Evolutionary conservation across 768 basidiomycete genomes (phyloP), one percentile per base, ranked within the genome.

Genomic region (Gymnopilus dilepis): DNA sequence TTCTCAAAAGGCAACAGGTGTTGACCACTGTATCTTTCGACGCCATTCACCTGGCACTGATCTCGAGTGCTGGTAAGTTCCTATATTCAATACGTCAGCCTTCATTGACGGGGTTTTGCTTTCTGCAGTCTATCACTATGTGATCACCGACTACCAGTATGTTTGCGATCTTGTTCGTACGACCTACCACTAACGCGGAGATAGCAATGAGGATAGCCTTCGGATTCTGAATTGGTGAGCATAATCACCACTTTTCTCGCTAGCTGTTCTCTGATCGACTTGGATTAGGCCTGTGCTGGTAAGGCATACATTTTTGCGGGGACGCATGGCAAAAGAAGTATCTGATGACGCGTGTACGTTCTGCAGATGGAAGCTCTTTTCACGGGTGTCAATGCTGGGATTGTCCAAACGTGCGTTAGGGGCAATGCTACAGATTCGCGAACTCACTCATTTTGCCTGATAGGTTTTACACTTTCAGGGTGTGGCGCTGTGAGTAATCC

Each of bases 91-190:
- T n/a, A 1, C 24, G 22, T 17, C 43, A 2, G 5, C 13, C 37
- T 54, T 59, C n/a, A 50, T 22, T 65, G 33, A 61, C 7, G 47
- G 12, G 13, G 12, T 37, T 22, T 4, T 31, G n/a, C n/a, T n/a
- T n/a, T n/a, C n/a, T n/a, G n/a, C n/a, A 84, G 84, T 78, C 12
- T 86, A 85, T 61, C 73, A 78, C 17, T 85, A 85, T 64, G 67
- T 82, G n/a, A 70, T 86, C 15, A 72, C 79, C 1, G 67, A 80
- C 54, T 84, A 75, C 51, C 77, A 77, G 71, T 67, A 66, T 15
- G 77, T 59, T 26, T 31, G 19, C 45, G n/a, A 31, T 9, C 13
- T 15, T 31, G 41, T 22, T 13, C 11, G 50, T 2, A 53, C 15
- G 13, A n/a, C 31, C 26, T 56, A n/a, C 7, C 47, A 9, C 30